Evolutionary conservation across 2,329 filamentous ascomycete species (phyloP), one percentile per base, ranked within the genome.

Genomic region (Xylariaceae sp.): DNA sequence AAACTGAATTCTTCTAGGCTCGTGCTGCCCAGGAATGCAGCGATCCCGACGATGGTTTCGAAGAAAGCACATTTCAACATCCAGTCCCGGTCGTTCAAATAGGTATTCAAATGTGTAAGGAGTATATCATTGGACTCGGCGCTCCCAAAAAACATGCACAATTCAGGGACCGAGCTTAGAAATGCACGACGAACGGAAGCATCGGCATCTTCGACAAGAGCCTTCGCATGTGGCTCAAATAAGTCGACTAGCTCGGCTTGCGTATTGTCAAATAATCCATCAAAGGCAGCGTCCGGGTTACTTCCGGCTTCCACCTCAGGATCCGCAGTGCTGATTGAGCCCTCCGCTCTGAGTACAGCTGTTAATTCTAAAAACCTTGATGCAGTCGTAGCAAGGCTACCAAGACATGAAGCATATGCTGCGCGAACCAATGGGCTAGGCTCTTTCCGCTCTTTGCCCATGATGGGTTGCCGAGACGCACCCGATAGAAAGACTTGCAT

Each of bases 11-110:
- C 91, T 69, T 99, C 94, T 31, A 99, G 74, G 60, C 87, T 95
- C 33, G 86, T 89, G 54, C 89, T 91, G 28, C 94, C 94, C 33
- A 97, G 82, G 61, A 96, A 96, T 1, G 89, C 84, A 4, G 92
- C 90, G 58, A 99, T 92, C 3, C 92, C 93, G 14, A 97, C 90
- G 22, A 97, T 90, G 0, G 91, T 90, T 65, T 96, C 92, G 64
- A 99, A 97, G 67, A 97, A 97, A 2, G 93, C 91, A 63, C 91
- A 97, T 69, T 96, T 97, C 31, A 99, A 75, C 68, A 90, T 90
- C 94, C 94, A 99, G 67, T 99, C 92, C 40, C 88, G 84, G 63
- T 97, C 94, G 60, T 99, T 99, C 9, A 99, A 74, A 63, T 99
- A 99, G 0, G 94, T 99, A 66, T 97, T 97, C 28, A 99, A 76